Conservation (phyloP, 257 asterid genomes). For the Nicotiana tabacum region DNA sequence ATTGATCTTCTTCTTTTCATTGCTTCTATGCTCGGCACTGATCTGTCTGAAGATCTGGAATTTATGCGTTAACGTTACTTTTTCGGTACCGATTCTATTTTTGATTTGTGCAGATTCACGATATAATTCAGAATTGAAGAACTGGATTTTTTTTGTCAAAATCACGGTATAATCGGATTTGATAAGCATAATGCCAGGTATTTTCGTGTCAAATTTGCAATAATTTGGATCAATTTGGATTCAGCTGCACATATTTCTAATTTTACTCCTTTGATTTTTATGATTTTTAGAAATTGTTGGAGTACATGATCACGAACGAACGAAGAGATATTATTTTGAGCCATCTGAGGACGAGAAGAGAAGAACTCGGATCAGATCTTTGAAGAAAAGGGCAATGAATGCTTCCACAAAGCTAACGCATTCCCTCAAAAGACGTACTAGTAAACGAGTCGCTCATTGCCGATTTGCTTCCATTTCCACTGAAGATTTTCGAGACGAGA, state of each 20-base stretch:
- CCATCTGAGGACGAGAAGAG: conserved; percentile 45
- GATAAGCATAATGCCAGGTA: conserved; percentile 63
- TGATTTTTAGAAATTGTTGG: not conserved
- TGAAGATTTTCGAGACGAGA: conserved; percentile 71
- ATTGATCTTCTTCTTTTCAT: not conserved
- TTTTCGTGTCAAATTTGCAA: not conserved
- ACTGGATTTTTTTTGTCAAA: conserved; percentile 3
- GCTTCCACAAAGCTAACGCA: conserved; percentile 37
- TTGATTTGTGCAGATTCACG: conserved; percentile 32
- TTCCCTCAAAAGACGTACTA: conserved; percentile 31
- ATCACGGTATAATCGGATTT: not conserved
- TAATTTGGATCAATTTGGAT: not conserved
- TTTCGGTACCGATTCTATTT: not conserved
- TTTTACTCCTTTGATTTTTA: not conserved
- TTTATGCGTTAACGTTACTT: not conserved
- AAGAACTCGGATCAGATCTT: conserved; percentile 36
- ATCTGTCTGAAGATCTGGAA: not conserved
- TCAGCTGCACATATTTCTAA: not conserved
- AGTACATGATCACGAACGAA: conserved; percentile 34
- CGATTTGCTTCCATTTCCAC: conserved; percentile 66
- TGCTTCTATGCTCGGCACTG: not conserved
- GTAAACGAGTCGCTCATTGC: conserved; percentile 55
- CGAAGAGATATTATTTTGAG: conserved; percentile 35
- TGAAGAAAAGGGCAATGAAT: conserved; percentile 36
- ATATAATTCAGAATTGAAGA: conserved; percentile 26